These are phyloP conservation scores for Neurospora tetrasperma DNA, from an alignment of 495 filamentous ascomycete species.

Conservation along the genomic window DNA sequence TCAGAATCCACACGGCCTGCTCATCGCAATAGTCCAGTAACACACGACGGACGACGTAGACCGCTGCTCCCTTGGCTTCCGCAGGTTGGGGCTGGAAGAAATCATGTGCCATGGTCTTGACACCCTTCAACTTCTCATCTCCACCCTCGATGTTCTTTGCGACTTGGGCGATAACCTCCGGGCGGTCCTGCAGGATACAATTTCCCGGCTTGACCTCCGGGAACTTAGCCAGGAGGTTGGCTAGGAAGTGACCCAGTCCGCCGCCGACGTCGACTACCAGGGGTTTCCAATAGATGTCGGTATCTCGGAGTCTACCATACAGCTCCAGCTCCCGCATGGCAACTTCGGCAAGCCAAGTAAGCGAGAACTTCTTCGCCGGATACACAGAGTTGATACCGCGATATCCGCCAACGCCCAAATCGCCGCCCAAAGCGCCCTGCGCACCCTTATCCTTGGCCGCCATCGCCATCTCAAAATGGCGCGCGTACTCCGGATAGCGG, in stretches of 20 bases:
- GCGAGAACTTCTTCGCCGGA: neutral
- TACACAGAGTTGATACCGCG: neutral
- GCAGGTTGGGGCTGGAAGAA: slow-evolving; percentile 35
- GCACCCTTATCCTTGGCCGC: slow-evolving; percentile 8
- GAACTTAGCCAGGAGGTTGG: slow-evolving; percentile 22
- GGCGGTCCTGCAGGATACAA: slow-evolving; percentile 38
- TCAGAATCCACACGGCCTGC: slow-evolving; percentile 27
- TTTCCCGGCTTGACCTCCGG: slow-evolving; percentile 18
- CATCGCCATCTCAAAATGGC: slow-evolving; percentile 14
- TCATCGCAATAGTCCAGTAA: slow-evolving; percentile 43
- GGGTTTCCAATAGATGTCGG: neutral
- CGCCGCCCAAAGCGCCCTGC: slow-evolving; percentile 6
- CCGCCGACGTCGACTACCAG: slow-evolving; percentile 43
- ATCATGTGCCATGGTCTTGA: slow-evolving; percentile 28
- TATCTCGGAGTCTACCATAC: too few species aligned
- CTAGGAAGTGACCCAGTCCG: slow-evolving; percentile 37
- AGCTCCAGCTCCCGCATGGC: neutral
- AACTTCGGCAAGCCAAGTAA: neutral
- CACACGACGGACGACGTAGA: slow-evolving; percentile 41
- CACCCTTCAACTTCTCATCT: slow-evolving; percentile 13
- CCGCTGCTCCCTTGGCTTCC: slow-evolving; percentile 32
- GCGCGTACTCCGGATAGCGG: slow-evolving; percentile 12
- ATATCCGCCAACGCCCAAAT: slow-evolving; percentile 7
- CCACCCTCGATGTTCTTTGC: slow-evolving; percentile 6
- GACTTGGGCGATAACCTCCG: slow-evolving; percentile 25